Percentiles rank a stretch among this genome's conserved stretches.
phyloP scores from a whole-genome alignment of 257 asterid species.

The Solanum clarkiae region DNA sequence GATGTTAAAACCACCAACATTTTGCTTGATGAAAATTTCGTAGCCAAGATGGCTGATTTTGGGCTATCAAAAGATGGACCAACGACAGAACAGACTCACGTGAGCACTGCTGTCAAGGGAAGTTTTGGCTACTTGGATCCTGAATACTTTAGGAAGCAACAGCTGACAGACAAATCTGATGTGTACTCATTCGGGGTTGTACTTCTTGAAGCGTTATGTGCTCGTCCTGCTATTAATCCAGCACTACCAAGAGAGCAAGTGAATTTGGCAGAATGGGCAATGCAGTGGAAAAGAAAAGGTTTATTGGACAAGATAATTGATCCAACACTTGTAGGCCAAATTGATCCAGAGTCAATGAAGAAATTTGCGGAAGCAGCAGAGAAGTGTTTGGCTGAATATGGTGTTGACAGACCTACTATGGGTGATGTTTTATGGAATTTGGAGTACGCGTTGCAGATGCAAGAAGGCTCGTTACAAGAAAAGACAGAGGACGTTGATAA shows the following conservation, averaged over 20 bases:
- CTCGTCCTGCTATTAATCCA: slow-evolving; percentile 13
- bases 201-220: slow-evolving; percentile 9
- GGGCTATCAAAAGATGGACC: slow-evolving; percentile 16
- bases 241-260: slow-evolving; percentile 12
- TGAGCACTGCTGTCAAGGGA: slow-evolving; percentile 15
- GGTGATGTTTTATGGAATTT: slow-evolving; percentile 16
- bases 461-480: slow-evolving; percentile 14
- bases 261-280: slow-evolving; percentile 19
- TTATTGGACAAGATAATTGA: slow-evolving; percentile 8
- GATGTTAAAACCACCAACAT: slow-evolving; percentile 15
- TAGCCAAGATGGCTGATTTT: slow-evolving; percentile 13
- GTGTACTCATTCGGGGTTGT: slow-evolving; percentile 12
- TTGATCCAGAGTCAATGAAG: slow-evolving; percentile 6
- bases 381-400: slow-evolving; percentile 10
- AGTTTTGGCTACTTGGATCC: slow-evolving; percentile 17
- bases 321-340: slow-evolving; percentile 4
- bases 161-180: slow-evolving; percentile 12
- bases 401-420: slow-evolving; percentile 14
- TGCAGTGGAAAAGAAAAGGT: slow-evolving; percentile 16
- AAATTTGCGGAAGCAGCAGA: slow-evolving; percentile 10
- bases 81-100: slow-evolving; percentile 3
- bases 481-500: slow-evolving; percentile 1
- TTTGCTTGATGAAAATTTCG: slow-evolving; percentile 9
- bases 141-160: slow-evolving; percentile 12
- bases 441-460: slow-evolving; percentile 14